Percentiles rank a stretch among this genome's conserved stretches.
Conservation (phyloP, 225 moss, liverwort and hornwort genomes). For the Pseudisothecium myosuroides region DNA sequence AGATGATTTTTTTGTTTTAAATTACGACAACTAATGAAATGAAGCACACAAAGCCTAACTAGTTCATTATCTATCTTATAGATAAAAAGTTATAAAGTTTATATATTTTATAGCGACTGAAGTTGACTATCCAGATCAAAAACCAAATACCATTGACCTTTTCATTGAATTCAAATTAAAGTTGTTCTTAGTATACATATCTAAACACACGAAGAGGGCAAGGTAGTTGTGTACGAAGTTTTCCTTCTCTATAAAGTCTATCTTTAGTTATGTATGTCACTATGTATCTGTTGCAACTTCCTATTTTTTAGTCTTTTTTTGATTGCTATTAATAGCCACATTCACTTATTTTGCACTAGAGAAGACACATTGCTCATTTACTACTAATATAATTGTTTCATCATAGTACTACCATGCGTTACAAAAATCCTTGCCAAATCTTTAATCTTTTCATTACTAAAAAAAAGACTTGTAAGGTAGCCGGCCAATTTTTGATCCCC, state of each 20-base stretch:
- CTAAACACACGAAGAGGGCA: rapidly evolving
- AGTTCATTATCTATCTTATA: background rate
- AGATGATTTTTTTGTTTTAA: background rate
- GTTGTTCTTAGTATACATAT: background rate
- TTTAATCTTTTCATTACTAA: background rate
- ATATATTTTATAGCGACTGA: background rate
- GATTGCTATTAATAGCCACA: background rate
- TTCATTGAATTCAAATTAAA: background rate
- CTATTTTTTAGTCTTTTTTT: background rate
- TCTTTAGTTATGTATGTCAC: rapidly evolving
- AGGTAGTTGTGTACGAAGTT: background rate
- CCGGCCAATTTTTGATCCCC: too few relatives aligned
- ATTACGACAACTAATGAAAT: rapidly evolving
- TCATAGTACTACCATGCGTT: too few relatives aligned
- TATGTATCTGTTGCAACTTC: rapidly evolving
- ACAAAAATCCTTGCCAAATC: background rate
- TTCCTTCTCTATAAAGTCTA: background rate
- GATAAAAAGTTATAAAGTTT: background rate
- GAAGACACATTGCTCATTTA: background rate
- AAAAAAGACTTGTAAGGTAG: too few relatives aligned
- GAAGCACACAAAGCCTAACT: rapidly evolving
- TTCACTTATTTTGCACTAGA: too few relatives aligned
- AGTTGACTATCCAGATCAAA: background rate
- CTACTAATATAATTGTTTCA: too few relatives aligned
- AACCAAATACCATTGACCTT: background rate